Evolutionary conservation across 306 rosid species (phyloP), one percentile per base, ranked within the genome.

Genomic region (Sindora glabra): DNA sequence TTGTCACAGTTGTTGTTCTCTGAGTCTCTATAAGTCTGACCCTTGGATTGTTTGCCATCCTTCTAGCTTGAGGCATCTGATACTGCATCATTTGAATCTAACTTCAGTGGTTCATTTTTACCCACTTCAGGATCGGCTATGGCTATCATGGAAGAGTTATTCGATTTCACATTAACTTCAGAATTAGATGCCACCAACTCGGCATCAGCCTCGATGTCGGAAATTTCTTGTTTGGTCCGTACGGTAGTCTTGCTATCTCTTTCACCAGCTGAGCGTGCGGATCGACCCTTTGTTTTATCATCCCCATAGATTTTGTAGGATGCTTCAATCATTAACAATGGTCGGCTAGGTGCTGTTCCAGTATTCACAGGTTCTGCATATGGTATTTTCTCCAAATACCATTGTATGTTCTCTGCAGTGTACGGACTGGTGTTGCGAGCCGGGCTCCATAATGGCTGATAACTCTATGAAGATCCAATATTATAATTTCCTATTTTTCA

Each of bases 391-490:
- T 87, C 96, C 70, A 83, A 70, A 62, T 91, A 44, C 83, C 95
- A 13, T 75, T 62, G 55, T 83, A 86, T 68, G 70, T 72, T 71
- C 83, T 91, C 83, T 81, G 92, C 76, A 88, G 66, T 39, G 95
- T 88, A 55, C 98, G 98, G 58, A 88, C 75, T n/a, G 98, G 98
- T 32, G 98, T 91, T 16, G 98, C 98, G 59, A 91, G 98, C 23
- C 98, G 76, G 38, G 98, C 98, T 25, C 90, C 79, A 69, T 91
- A 96, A 83, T 91, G 96, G 59, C 95, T 82, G 45, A 91, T 79
- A 65, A 91, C 98, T 87, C 92, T 85, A 32, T 87, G 98, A 76
- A 91, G 96, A 79, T 91, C 98, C 82, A 88, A 72, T 30, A 91
- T 76, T 79, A 91, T 76, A 51, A 81, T 74, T 78, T 91, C 98